A percentile compares a stretch with the other conserved stretches of the same genome.
Evolutionary conservation across 352 stramenopile genomes (phyloP).

Genomic region (Globisporangium acanthophoron): DNA sequence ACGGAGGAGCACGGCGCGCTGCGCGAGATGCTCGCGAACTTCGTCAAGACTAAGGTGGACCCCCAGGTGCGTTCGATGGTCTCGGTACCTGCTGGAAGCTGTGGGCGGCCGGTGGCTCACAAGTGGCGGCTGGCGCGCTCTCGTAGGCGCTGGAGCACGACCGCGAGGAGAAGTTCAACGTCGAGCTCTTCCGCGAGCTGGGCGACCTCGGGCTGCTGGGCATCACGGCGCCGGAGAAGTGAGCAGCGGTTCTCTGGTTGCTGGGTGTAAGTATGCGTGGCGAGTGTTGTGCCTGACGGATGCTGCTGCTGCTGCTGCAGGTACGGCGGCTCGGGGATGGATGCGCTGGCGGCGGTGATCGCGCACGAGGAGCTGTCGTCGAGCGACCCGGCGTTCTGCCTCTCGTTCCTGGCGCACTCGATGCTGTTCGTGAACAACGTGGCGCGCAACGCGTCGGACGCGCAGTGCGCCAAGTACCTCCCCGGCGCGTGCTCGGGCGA

Average conservation of each 20-base stretch:
- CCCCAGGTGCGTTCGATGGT: constrained; percentile 75
- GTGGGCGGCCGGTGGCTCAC: not conserved
- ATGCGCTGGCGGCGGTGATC: constrained; percentile 93
- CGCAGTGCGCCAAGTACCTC: constrained; percentile 87
- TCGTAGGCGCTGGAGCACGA: constrained; percentile 90
- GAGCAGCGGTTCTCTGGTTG: constrained; percentile 5
- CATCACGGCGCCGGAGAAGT: constrained; percentile 95
- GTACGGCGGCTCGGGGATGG: constrained; percentile 95
- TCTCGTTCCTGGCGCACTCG: constrained; percentile 95
- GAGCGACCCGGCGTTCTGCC: constrained; percentile 97
- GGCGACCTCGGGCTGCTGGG: constrained; percentile 94
- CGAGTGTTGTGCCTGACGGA: not conserved
- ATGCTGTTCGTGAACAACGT: constrained; percentile 95
- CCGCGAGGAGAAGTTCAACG: constrained; percentile 96
- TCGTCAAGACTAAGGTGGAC: constrained; percentile 96
- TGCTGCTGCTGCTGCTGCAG: constrained; percentile 16
- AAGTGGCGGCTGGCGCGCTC: not conserved
- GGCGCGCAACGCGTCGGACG: constrained; percentile 84
- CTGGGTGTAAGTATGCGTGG: not conserved
- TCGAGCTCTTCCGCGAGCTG: constrained; percentile 92
- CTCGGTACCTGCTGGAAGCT: too few species aligned
- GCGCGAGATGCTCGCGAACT: constrained; percentile 91
- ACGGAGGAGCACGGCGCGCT: constrained; percentile 87
- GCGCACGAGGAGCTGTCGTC: constrained; percentile 95
- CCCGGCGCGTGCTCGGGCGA: constrained; percentile 89